Base-by-base conservation (phyloP, 176 grass and related monocot species). In the Oryza meridionalis region DNA sequence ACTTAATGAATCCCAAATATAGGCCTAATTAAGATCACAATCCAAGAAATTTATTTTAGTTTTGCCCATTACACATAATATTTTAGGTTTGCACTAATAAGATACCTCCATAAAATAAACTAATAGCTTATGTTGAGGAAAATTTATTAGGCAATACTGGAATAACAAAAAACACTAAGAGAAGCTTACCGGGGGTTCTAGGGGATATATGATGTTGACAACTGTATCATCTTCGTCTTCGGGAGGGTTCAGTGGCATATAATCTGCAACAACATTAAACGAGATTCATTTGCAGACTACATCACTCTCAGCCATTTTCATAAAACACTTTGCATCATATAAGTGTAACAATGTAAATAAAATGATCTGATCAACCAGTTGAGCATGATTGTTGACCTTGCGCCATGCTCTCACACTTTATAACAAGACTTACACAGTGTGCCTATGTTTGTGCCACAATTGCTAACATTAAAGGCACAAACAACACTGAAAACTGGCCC, bases 221-320 rank as follows among this genome's bases (percentile, higher is more conserved):
- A 92, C 85, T 11, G 91, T 93, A 65, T 93, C 87, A 82, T 91
- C 89, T 86, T 98, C 89, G 22, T 98, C 93, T 77, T 98, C 91
- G n/a, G 87, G 89, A 81, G 86, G 87, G 84, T 86, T 87, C 51
- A 95, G 69, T 63, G 91, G 91, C 83, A 93, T 84, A 69, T 93
- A 94, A 51, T 98, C 96, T 98, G 91, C 68, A 84, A 72, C 37
- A 77, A 49, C 17, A 31, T 73, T 88, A 77, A 49, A 77, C 0
- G 0, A 76, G 5, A 31, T 77, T 51, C 11, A 65, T 58, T 53
- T 70, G 67, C 16, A 43, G 2, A 85, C 75, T 21, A 66, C 4
- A 61, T 72, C 24, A 82, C 35, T 47, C 14, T 40, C 42, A 49
- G 69, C 26, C 7, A 42, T 65, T 70, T 1, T 44, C 62, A 46